Evolutionary conservation across 1,139 yeast species (phyloP), one percentile per base, ranked within the genome.

Genomic region (Candida gigantensis): DNA sequence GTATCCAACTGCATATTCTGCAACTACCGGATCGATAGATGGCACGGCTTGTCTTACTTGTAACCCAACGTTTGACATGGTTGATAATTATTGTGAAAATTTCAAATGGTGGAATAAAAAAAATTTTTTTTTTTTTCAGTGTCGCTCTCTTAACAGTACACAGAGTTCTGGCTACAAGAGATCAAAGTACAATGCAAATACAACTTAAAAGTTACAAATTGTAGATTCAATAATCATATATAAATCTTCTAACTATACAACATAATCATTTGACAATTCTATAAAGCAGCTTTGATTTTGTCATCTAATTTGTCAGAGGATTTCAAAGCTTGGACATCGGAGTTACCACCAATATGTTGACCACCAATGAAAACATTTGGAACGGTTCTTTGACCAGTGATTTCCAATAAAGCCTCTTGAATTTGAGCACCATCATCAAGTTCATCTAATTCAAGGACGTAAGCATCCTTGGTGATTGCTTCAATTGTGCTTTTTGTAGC

Each of bases 291-390:
- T 51, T 64, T 66, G 44, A 67, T 58, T 53, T 65, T 65, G 24
- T 53, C 42, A 35, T 50, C 68, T 50, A 67, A 66, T 46, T 61
- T 49, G 40, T 54, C 70, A 30, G 49, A 38, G 9, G 65, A 55
- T 29, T 71, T 69, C 59, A 81, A 72, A 31, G 72, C 67, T 65
- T 87, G 95, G 44, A 90, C 71, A 51, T 85, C 95, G 35, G 90
- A 82, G 75, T 88, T 86, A 42, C 98, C 98, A 44, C 98, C 98
- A 53, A 92, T 79, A 68, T 88, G 96, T 65, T 87, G 74, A 42
- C 96, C 96, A 35, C 75, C 81, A 58, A 92, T 89, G 66, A 84
- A 89, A 47, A 92, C 77, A 62, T 85, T 90, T 45, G 98, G 98
- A 41, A 92, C 97, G 27, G 97, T 88, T 51, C 79, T 74, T 70